Evolutionary conservation across 1,284 basidiomycete species (phyloP).

Genomic region (Salmacisia buchloeana): DNA sequence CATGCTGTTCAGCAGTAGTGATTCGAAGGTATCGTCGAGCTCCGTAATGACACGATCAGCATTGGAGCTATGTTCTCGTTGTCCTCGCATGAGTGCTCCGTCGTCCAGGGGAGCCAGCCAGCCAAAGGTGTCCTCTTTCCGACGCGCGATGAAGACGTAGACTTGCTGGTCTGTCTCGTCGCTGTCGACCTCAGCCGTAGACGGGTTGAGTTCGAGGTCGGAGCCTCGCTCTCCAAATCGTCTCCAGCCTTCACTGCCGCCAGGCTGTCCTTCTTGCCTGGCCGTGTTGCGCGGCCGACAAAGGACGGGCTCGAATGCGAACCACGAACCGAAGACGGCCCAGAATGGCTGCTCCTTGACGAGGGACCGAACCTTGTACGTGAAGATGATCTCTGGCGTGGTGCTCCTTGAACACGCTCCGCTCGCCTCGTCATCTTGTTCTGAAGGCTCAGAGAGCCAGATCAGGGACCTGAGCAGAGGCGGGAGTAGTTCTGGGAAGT

Average conservation of each 20-base stretch:
- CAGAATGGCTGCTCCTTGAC: conserved; percentile 73
- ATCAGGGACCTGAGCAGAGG: conserved; percentile 42
- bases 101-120: conserved; percentile 26
- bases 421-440: neutral
- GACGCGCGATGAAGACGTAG: conserved; percentile 34
- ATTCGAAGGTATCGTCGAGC: conserved; percentile 2
- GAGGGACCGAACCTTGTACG: conserved; percentile 69
- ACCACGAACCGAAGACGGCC: conserved; percentile 76
- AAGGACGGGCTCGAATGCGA: conserved; percentile 62
- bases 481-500: conserved; percentile 46
- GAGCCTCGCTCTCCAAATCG: conserved; percentile 15
- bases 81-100: conserved; percentile 28
- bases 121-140: conserved; percentile 24
- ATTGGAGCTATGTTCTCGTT: too few relatives aligned
- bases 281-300: conserved; percentile 14
- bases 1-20: neutral
- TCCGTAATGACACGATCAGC: too few relatives aligned
- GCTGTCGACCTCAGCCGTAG: conserved; percentile 2
- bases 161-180: conserved; percentile 27
- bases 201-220: conserved; percentile 13
- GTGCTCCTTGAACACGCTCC: neutral
- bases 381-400: conserved; percentile 34
- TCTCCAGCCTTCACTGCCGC: neutral
- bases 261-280: neutral
- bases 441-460: conserved; percentile 21